phyloP scores from a whole-genome alignment of 2,329 filamentous ascomycete genomes.

The Fusarium sp. region DNA sequence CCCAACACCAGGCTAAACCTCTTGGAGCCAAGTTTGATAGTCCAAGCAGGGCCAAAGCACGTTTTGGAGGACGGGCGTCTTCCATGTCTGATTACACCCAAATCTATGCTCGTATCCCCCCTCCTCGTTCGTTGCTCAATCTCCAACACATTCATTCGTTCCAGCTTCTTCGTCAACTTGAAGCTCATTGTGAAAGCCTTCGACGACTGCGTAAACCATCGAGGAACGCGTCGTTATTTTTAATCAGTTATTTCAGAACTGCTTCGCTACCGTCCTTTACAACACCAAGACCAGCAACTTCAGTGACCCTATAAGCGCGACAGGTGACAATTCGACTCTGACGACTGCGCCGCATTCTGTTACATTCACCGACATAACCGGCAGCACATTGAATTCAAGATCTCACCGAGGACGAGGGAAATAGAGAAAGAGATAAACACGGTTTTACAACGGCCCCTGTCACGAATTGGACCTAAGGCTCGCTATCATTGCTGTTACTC shows the following conservation, averaged over 20 bases:
- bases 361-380: conserved; percentile 18
- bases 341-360: conserved; percentile 32
- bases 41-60: conserved; percentile 22
- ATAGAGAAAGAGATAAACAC: neutral
- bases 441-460: neutral
- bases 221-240: neutral
- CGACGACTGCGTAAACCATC: conserved; percentile 9
- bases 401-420: neutral
- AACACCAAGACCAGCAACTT: conserved; percentile 2
- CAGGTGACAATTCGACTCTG: conserved; percentile 12
- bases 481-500: conserved; percentile 3
- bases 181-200: conserved; percentile 16
- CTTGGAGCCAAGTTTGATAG: conserved; percentile 39
- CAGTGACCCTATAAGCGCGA: neutral
- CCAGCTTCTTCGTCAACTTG: conserved; percentile 16
- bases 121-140: conserved; percentile 34
- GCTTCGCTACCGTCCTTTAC: conserved; percentile 9
- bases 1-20: conserved; percentile 40
- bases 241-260: conserved; percentile 1
- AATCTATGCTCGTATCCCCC: conserved; percentile 28
- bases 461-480: conserved; percentile 12
- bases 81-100: conserved; percentile 34
- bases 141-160: conserved; percentile 35
- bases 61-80: conserved; percentile 11
- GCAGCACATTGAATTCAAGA: conserved; percentile 4